Evolutionary conservation across 306 rosid species (phyloP), one percentile per base, ranked within the genome.

Genomic region (Inga leiocalycina): DNA sequence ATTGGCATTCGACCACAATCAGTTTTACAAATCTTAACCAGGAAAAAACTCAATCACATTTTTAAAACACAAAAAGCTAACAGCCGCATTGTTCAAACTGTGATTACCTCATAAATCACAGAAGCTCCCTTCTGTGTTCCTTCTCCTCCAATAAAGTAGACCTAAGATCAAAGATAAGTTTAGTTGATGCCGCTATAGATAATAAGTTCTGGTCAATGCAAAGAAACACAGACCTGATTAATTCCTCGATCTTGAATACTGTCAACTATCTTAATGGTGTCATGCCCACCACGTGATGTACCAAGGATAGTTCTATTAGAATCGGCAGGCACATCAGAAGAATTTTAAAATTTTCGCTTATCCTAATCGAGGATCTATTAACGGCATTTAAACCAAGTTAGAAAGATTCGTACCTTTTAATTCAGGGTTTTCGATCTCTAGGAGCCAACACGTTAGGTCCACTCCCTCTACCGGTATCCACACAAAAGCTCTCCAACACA

Each of bases 61-160:
- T 17, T 75, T 39, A 44, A 52, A 16, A 73, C 35, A 34, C 35
- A 2, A 34, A 34, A 34, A 34, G 35, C 35, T 34, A 34, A 34
- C 39, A 61, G 34, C 62, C 52, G 62, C 22, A 59, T 34, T 27
- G 34, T 79, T 39, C 56, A 27, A 69, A 71, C 35, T 49, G 66
- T 78, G 81, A 41, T 78, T 88, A 95, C 98, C 99, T 95, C 99
- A 79, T 83, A 92, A 85, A 95, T 95, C 22, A 82, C 87, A 66
- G 87, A 85, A 64, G 98, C 99, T 10, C 99, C 97, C 80, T 85
- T 95, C 82, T 93, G 98, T 70, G 99, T 95, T 88, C 99, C 99
- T 78, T 95, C 98, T 88, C 99, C 35, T 34, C 35, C 35, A 34
- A 34, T 34, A 2, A 34, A 2, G 35, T 34, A 27, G 30, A 27